Base-by-base conservation (phyloP, 768 basidiomycete species). In the Boletus tomentosulus region DNA sequence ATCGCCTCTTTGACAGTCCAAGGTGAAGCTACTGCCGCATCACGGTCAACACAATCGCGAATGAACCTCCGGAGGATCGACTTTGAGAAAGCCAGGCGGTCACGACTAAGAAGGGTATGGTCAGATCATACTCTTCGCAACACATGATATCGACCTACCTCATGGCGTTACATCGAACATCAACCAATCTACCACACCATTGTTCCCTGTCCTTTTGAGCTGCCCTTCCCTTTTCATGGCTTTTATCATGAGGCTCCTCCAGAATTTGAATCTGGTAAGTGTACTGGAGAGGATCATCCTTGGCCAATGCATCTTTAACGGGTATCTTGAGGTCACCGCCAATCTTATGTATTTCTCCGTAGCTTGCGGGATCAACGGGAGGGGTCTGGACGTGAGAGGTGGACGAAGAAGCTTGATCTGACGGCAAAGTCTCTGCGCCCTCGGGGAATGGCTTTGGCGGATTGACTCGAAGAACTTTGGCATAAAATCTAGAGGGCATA, bases 61-160 rank as follows among this genome's bases (percentile, higher is more conserved):
- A 99, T 90, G 72, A 96, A 98, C 15, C 94, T 87, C 59, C 94
- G 91, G 28, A 99, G 82, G 62, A 98, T 96, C 16, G 94, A 94
- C 71, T 98, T 98, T 28, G 93, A 96, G 73, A 98, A 98, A 19
- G 92, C 85, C 19, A 96, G 78, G 49, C 95, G 89, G 69, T 99
- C 97, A 56, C 97, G 94, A 64, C 95, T 98, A 55, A 35, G 51
- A 53, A 43, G 28, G 48, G 31, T 37, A 39, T 13, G 35, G 55
- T 44, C 31, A 55, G 53, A 30, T 44, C 34, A 35, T 34, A 46
- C 34, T 45, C 31, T 50, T 46, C 38, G 46, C 43, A 44, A 19
- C 15, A 25, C 39, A 50, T 34, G 55, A 53, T 13, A 39, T 53
- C n/a, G 24, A 70, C 80, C 50, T 61, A 89, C 93, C 89, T 91